Evolutionary conservation across 169 alveolate genomes (phyloP).

Genomic region (Plasmodium yoelii): DNA sequence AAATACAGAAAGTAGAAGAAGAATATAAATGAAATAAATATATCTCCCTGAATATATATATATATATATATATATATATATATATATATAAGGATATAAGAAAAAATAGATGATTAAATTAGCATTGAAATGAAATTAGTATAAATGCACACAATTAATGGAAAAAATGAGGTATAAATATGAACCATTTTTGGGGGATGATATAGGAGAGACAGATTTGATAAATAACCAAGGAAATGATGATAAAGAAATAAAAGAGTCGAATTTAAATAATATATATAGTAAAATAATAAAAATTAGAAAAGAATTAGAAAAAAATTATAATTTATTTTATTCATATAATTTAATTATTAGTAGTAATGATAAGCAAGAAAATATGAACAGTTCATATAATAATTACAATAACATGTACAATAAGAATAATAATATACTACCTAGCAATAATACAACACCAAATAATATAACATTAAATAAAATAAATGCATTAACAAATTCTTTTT

Average conservation of each 20-base stretch:
- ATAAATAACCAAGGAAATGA: not conserved
- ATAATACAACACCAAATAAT: constrained; percentile 36
- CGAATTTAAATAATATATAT: constrained; percentile 36
- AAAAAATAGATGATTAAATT: too few relatives aligned
- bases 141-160: not conserved
- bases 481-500: constrained; percentile 69
- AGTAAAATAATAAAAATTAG: constrained; percentile 62
- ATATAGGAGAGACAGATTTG: not conserved
- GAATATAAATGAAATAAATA: too few relatives aligned
- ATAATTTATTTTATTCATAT: constrained; percentile 61
- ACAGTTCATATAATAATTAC: constrained; percentile 3
- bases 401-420: constrained; percentile 16
- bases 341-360: constrained; percentile 34
- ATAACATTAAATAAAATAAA: constrained; percentile 65
- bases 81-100: too few relatives aligned
- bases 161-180: constrained; percentile 36
- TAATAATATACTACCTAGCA: constrained; percentile 15
- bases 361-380: constrained; percentile 9
- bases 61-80: too few relatives aligned
- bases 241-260: not conserved
- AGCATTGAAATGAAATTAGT: too few relatives aligned
- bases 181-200: constrained; percentile 36
- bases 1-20: too few relatives aligned
- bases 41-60: too few relatives aligned
- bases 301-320: constrained; percentile 54